A percentile compares a stretch with the other conserved stretches of the same genome.
phyloP scores from a whole-genome alignment of 2,329 filamentous ascomycete genomes.

The Truncatella angustata region DNA sequence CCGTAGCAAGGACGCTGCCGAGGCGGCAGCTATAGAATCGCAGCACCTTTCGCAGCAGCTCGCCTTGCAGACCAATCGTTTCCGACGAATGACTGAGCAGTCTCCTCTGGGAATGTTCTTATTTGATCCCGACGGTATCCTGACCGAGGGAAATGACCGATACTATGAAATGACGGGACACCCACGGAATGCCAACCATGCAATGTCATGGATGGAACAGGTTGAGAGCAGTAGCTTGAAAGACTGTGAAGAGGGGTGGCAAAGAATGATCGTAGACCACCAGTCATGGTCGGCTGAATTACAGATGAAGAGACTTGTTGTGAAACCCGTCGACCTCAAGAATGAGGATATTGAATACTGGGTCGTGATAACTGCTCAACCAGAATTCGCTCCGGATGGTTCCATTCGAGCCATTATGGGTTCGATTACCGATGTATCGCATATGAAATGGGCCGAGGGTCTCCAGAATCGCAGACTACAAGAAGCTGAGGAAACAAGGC shows the following conservation, averaged over 20 bases:
- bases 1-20: slow-evolving; percentile 37
- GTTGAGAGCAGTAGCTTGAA: slow-evolving; percentile 33
- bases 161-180: slow-evolving; percentile 48
- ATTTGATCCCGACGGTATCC: slow-evolving; percentile 35
- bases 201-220: slow-evolving; percentile 40
- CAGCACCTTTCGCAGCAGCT: slow-evolving; percentile 32
- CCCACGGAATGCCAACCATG: slow-evolving; percentile 31
- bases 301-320: slow-evolving; percentile 34
- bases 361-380: slow-evolving; percentile 37
- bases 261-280: slow-evolving; percentile 30
- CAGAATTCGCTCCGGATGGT: slow-evolving; percentile 31
- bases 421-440: slow-evolving; percentile 41
- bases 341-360: slow-evolving; percentile 41
- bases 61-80: slow-evolving; percentile 32
- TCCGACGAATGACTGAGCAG: slow-evolving; percentile 35
- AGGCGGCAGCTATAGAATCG: slow-evolving; percentile 31
- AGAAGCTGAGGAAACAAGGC: slow-evolving; percentile 34
- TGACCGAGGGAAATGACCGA: slow-evolving; percentile 43
- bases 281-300: slow-evolving; percentile 39
- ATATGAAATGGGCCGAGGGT: slow-evolving; percentile 41
- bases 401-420: slow-evolving; percentile 36
- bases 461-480: slow-evolving; percentile 34
- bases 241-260: slow-evolving; percentile 36
- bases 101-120: slow-evolving; percentile 38
- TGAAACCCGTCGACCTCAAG: slow-evolving; percentile 29